Conservation (phyloP, 352 stramenopile species). For the Globisporangium megalacanthum region DNA sequence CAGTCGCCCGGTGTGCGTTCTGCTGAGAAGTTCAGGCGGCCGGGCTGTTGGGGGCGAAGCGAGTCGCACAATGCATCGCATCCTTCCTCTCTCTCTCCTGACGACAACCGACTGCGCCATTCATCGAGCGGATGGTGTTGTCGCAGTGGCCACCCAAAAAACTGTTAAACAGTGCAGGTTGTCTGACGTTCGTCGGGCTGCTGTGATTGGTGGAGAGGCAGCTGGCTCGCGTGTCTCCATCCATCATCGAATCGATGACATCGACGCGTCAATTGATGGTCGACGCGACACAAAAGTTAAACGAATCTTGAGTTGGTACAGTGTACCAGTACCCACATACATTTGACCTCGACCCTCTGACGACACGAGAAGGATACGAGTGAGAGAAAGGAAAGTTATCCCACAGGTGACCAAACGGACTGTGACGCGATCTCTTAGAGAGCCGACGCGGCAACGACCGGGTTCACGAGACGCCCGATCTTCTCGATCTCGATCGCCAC, state of each 20-base stretch:
- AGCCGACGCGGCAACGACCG: conserved; percentile 62
- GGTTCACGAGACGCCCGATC: conserved; percentile 87
- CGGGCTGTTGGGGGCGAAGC: background rate
- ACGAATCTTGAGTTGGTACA: background rate
- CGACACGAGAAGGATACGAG: no score
- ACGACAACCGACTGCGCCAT: no score
- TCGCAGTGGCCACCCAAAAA: background rate
- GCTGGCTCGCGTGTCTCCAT: background rate
- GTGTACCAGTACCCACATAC: no score
- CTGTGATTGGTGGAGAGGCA: background rate
- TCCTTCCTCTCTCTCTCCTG: no score
- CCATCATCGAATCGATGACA: conserved; percentile 4
- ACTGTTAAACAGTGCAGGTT: background rate
- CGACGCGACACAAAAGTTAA: background rate
- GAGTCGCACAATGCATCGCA: background rate
- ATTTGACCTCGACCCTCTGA: no score
- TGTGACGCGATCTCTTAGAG: conserved; percentile 29
- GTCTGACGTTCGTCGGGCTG: conserved; percentile 6
- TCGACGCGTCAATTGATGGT: background rate
- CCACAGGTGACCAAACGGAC: no score
- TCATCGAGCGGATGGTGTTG: no score
- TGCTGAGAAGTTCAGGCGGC: background rate
- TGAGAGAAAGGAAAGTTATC: no score
- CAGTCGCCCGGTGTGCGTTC: background rate
- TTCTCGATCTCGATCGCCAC: conserved; percentile 89